Conservation (phyloP, 202 grass and related monocot genomes). For the Carex sylvatica region DNA sequence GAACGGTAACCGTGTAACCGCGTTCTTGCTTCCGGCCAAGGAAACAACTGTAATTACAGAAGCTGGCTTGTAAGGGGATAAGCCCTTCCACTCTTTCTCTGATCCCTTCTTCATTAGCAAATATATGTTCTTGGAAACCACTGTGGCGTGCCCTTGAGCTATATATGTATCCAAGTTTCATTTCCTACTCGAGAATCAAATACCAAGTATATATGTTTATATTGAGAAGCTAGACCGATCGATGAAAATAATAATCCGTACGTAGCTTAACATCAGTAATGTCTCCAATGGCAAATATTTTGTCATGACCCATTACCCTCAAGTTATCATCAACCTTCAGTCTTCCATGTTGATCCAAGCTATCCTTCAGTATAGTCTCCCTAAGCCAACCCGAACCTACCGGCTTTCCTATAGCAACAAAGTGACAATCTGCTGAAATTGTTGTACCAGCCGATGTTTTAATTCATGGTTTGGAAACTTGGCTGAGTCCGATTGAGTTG, state of each 20-base stretch:
- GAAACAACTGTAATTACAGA: no score
- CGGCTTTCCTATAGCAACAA: constrained; percentile 36
- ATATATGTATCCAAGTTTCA: constrained; percentile 47
- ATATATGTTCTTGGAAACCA: no score
- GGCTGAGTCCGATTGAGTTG: no score
- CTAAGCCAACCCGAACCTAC: constrained; percentile 33
- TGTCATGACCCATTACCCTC: constrained; percentile 33
- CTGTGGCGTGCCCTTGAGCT: no score
- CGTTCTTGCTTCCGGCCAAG: no score
- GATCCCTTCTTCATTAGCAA: no score
- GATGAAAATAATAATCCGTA: constrained; percentile 1
- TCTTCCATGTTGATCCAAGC: constrained; percentile 31
- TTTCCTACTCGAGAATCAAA: constrained; percentile 26
- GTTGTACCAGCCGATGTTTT: constrained; percentile 33
- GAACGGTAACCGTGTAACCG: no score
- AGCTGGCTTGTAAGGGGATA: no score
- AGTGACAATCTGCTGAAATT: constrained; percentile 38
- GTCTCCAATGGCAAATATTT: constrained; percentile 48
- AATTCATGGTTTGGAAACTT: neutral
- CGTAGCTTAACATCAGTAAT: constrained; percentile 37
- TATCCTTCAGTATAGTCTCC: constrained; percentile 27
- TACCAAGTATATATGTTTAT: no score
- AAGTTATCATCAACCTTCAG: constrained; percentile 40
- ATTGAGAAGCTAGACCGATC: no score
- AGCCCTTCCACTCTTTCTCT: no score